Evolutionary conservation across 1,284 basidiomycete species (phyloP).

Genomic region (Marasmius oreades): DNA sequence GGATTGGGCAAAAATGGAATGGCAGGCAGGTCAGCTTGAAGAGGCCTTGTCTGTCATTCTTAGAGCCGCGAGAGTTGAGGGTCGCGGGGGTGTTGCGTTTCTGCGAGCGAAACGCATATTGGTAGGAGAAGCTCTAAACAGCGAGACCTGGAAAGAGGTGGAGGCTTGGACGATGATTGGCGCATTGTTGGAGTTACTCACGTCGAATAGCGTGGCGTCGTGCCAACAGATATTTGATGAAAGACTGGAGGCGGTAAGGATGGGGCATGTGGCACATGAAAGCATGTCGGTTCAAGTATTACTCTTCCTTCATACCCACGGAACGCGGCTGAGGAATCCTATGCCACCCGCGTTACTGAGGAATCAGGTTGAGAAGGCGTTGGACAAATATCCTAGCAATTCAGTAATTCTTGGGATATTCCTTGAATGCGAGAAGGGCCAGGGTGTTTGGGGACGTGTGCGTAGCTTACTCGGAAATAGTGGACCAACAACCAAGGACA

Average conservation of each 20-base stretch:
- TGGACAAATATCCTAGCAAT: conserved; percentile 66
- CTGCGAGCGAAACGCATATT: conserved; percentile 52
- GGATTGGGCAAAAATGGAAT: conserved; percentile 90
- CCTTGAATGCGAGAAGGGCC: conserved; percentile 74
- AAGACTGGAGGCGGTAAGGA: conserved; percentile 25
- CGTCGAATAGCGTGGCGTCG: conserved; percentile 35
- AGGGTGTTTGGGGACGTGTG: conserved; percentile 70
- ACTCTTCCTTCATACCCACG: conserved; percentile 62
- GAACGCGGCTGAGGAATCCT: conserved; percentile 49
- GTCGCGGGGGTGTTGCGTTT: conserved; percentile 46
- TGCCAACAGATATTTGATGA: conserved; percentile 49
- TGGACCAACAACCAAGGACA: conserved; percentile 44
- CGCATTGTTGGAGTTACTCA: conserved; percentile 62
- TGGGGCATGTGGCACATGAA: conserved; percentile 44
- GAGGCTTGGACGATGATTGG: conserved; percentile 62
- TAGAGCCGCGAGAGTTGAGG: conserved; percentile 49
- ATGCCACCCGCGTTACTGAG: conserved; percentile 60
- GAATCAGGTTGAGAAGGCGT: conserved; percentile 50
- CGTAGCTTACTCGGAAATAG: conserved; percentile 48
- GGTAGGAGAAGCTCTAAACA: conserved; percentile 43
- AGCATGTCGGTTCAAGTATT: conserved; percentile 56
- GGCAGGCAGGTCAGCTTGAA: conserved; percentile 54
- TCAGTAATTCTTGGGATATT: conserved; percentile 74
- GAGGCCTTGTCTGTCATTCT: conserved; percentile 51
- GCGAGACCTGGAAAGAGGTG: conserved; percentile 46